Conservation (phyloP, 371 early-diverging fungal genomes). For the Blastocladiella emersonii region DNA sequence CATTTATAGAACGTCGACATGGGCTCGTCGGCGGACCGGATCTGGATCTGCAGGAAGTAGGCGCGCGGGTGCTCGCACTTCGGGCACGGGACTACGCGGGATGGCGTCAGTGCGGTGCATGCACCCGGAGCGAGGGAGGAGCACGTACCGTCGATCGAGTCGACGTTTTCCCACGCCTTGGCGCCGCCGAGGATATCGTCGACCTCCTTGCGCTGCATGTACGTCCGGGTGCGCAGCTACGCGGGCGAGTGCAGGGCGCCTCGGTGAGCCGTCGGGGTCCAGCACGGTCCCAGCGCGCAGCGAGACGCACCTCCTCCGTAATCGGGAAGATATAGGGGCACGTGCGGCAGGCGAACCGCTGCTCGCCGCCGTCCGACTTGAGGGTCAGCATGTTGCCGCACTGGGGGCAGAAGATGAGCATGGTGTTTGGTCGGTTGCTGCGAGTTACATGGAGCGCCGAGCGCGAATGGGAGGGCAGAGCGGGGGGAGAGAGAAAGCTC, state of each 20-base stretch:
- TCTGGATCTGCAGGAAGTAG: conserved; percentile 87
- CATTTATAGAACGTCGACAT: conserved; percentile 81
- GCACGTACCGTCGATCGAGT: conserved; percentile 59
- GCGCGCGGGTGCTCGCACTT: conserved; percentile 79
- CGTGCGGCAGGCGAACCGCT: conserved; percentile 70
- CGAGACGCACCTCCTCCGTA: conserved; percentile 19
- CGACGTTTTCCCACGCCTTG: conserved; percentile 83
- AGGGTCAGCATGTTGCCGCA: conserved; percentile 74
- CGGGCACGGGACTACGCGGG: conserved; percentile 52
- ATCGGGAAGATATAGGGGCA: conserved; percentile 77
- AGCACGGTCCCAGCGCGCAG: conserved; percentile 18
- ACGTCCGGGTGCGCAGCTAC: conserved; percentile 37
- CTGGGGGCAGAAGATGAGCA: conserved; percentile 75
- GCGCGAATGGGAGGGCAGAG: no score
- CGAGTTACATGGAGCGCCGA: no score
- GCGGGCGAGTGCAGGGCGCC: conserved; percentile 6
- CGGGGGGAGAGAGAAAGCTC: no score
- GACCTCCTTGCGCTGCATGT: conserved; percentile 65
- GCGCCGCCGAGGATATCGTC: conserved; percentile 91
- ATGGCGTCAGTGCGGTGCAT: not conserved
- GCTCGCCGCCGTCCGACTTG: conserved; percentile 42
- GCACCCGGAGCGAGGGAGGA: not conserved
- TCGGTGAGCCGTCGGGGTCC: not conserved
- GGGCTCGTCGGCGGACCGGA: conserved; percentile 92
- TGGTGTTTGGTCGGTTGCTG: not conserved